phyloP scores from a whole-genome alignment of 306 rosid genomes.

The Cotoneaster glaucophyllus region DNA sequence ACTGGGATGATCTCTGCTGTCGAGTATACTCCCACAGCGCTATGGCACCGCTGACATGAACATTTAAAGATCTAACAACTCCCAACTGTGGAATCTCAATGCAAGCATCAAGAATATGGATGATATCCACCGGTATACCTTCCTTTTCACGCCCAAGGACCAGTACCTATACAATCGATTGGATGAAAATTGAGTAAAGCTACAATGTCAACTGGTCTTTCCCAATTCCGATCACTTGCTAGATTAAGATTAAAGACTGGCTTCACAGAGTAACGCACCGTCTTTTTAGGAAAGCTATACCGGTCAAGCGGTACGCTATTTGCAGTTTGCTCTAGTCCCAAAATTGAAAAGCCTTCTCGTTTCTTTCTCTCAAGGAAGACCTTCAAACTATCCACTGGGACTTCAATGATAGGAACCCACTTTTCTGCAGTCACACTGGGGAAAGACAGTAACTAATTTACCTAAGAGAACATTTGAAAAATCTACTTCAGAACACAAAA shows the following conservation, averaged over 20 bases:
- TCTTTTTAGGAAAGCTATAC: constrained; percentile 61
- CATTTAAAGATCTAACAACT: constrained; percentile 92
- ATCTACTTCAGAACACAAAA: background rate
- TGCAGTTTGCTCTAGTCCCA: constrained; percentile 98
- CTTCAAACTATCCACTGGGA: constrained; percentile 78
- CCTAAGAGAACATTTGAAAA: background rate
- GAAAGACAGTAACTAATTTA: constrained; percentile 7
- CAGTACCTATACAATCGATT: constrained; percentile 49
- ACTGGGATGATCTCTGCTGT: constrained; percentile 74
- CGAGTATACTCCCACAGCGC: constrained; percentile 97
- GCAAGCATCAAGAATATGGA: constrained; percentile 84
- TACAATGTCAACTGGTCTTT: background rate
- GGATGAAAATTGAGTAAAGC: background rate
- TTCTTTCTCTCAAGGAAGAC: constrained; percentile 74
- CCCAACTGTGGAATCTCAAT: constrained; percentile 92
- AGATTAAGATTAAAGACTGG: background rate
- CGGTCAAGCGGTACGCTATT: constrained; percentile 83
- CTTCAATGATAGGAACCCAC: constrained; percentile 94
- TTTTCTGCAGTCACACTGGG: constrained; percentile 94
- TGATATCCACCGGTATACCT: constrained; percentile 89
- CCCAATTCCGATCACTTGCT: background rate
- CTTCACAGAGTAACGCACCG: constrained; percentile 38
- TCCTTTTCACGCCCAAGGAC: constrained; percentile 95
- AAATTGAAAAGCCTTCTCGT: constrained; percentile 81
- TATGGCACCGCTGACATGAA: constrained; percentile 96